phyloP scores from a whole-genome alignment of 805 yeast species.

The Lachancea waltii region DNA sequence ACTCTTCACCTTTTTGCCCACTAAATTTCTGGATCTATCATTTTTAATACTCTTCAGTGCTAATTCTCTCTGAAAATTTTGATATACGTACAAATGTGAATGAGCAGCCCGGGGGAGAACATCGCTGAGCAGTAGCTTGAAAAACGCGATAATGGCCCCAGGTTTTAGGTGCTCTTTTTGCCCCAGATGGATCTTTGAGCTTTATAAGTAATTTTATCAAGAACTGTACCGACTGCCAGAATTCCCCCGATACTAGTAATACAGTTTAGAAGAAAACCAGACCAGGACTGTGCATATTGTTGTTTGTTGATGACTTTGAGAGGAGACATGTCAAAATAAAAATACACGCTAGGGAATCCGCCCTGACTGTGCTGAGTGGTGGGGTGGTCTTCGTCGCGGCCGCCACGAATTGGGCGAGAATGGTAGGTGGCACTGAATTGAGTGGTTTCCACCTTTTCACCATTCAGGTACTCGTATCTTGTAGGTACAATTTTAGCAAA shows the following conservation, averaged over 20 bases:
- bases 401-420: constrained; percentile 79
- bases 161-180: constrained; percentile 22
- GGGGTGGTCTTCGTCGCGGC: constrained; percentile 86
- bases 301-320: constrained; percentile 84
- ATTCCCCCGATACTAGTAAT: constrained; percentile 92
- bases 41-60: too few relatives aligned
- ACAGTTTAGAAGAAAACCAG: constrained; percentile 73
- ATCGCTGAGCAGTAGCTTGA: too few relatives aligned
- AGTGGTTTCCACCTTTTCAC: constrained; percentile 47
- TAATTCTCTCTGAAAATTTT: too few relatives aligned
- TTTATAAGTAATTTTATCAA: constrained; percentile 83
- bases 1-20: too few relatives aligned
- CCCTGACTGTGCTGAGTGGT: constrained; percentile 76
- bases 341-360: constrained; percentile 85
- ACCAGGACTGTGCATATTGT: constrained; percentile 60
- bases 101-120: too few relatives aligned
- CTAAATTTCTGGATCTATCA: too few relatives aligned
- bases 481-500: constrained; percentile 88
- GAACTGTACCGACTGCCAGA: constrained; percentile 80
- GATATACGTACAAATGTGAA: not conserved
- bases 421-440: constrained; percentile 87
- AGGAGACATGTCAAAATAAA: constrained; percentile 88
- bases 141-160: too few relatives aligned
- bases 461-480: constrained; percentile 63
- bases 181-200: constrained; percentile 65